Evolutionary conservation across 495 filamentous ascomycete genomes (phyloP).

Genomic region (Aspergillus sclerotiicarbonarius): DNA sequence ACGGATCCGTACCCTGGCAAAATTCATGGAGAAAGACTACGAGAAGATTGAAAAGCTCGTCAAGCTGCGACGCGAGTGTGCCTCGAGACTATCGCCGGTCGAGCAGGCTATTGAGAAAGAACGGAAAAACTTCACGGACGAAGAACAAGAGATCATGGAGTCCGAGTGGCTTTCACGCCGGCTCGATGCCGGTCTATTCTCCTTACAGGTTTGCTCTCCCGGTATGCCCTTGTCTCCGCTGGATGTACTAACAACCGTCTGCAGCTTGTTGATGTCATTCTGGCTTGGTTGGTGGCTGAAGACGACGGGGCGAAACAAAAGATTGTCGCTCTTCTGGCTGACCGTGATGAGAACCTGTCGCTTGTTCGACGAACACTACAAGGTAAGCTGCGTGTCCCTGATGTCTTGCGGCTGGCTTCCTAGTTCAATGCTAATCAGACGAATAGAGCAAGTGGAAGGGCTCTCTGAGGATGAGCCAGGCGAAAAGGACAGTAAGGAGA

Average conservation of each 20-base stretch:
- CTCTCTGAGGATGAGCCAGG: constrained; percentile 55
- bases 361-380: constrained; percentile 66
- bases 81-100: constrained; percentile 58
- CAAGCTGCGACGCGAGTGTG: constrained; percentile 69
- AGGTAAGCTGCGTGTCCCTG: constrained; percentile 45
- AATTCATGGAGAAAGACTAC: constrained; percentile 94
- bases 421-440: constrained; percentile 19
- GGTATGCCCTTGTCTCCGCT: not conserved
- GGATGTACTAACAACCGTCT: constrained; percentile 9
- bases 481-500: constrained; percentile 61
- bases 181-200: constrained; percentile 84
- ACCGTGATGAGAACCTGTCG: constrained; percentile 62
- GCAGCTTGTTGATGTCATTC: constrained; percentile 74
- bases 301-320: constrained; percentile 74
- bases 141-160: constrained; percentile 64
- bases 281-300: constrained; percentile 92
- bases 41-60: constrained; percentile 74
- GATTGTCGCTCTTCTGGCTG: constrained; percentile 61
- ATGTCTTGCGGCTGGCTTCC: not conserved
- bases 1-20: constrained; percentile 83
- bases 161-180: constrained; percentile 81
- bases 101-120: constrained; percentile 68
- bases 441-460: constrained; percentile 61
- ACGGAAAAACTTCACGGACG: constrained; percentile 37
- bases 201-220: constrained; percentile 55